phyloP scores from a whole-genome alignment of 176 grass and related monocot genomes.

The Puccinellia tenuiflora region DNA sequence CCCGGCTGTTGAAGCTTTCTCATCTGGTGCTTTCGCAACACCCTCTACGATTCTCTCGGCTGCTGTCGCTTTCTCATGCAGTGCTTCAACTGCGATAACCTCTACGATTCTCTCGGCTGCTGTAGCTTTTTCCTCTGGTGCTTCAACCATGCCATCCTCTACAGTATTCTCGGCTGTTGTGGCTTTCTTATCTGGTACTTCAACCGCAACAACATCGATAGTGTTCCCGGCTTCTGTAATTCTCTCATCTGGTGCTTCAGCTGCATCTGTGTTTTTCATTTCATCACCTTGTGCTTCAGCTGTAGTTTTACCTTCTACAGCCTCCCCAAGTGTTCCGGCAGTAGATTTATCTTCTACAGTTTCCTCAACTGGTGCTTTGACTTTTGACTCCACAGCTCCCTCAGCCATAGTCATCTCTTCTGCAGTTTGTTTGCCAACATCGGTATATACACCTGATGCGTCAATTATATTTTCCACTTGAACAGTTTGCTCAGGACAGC shows the following conservation, averaged over 20 bases:
- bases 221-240: neutral
- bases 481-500: constrained; percentile 7
- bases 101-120: neutral
- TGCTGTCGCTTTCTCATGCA: neutral
- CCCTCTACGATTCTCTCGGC: neutral
- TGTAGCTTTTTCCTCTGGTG: neutral
- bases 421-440: neutral
- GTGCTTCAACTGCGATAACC: neutral
- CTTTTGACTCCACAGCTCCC: constrained; percentile 2
- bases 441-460: neutral
- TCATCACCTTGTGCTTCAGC: neutral
- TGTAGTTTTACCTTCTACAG: neutral
- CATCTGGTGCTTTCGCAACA: neutral
- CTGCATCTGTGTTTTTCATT: constrained; percentile 5
- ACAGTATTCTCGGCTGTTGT: neutral
- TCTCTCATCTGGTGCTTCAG: neutral
- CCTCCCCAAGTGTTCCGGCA: neutral
- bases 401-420: constrained; percentile 14
- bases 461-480: constrained; percentile 12
- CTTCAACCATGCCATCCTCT: neutral
- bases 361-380: neutral
- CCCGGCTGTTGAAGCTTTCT: neutral
- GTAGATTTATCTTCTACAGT: neutral
- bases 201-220: neutral
- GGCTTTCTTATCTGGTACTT: neutral